Percentiles rank a stretch among this genome's conserved stretches.
Evolutionary conservation across 805 yeast genomes (phyloP).

Genomic region (Lipomyces kockii): DNA sequence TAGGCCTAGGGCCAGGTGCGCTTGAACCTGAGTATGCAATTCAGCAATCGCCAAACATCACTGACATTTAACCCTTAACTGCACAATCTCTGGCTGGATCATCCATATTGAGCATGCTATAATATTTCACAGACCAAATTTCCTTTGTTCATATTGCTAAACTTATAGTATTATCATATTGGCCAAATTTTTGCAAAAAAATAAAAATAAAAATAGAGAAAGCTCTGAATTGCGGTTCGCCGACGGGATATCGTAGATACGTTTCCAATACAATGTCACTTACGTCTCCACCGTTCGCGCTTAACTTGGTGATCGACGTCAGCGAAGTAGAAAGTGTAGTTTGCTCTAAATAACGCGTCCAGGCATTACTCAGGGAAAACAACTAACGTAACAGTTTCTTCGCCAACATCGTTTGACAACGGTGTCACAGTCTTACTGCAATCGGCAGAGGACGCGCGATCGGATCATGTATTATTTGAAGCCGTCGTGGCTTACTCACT

Average conservation of each 20-base stretch:
- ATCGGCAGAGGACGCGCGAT: not conserved
- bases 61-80: not conserved
- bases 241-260: too few relatives aligned
- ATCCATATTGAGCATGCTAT: too few relatives aligned
- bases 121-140: too few relatives aligned
- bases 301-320: too few relatives aligned
- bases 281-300: not conserved
- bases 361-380: too few relatives aligned
- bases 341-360: too few relatives aligned
- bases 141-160: too few relatives aligned
- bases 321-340: too few relatives aligned
- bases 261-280: not conserved
- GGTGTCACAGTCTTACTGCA: not conserved
- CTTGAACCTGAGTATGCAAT: too few relatives aligned
- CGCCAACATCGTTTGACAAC: too few relatives aligned
- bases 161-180: too few relatives aligned
- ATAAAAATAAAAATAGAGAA: not conserved
- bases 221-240: not conserved
- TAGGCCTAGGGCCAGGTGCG: too few relatives aligned
- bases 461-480: slow-evolving; percentile 62
- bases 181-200: not conserved
- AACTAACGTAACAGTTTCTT: not conserved
- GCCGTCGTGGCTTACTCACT: slow-evolving; percentile 73
- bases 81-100: not conserved
- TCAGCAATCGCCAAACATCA: not conserved